Evolutionary conservation across 2,329 filamentous ascomycete species (phyloP), one percentile per base, ranked within the genome.

Genomic region (Pyrenophora graminea): DNA sequence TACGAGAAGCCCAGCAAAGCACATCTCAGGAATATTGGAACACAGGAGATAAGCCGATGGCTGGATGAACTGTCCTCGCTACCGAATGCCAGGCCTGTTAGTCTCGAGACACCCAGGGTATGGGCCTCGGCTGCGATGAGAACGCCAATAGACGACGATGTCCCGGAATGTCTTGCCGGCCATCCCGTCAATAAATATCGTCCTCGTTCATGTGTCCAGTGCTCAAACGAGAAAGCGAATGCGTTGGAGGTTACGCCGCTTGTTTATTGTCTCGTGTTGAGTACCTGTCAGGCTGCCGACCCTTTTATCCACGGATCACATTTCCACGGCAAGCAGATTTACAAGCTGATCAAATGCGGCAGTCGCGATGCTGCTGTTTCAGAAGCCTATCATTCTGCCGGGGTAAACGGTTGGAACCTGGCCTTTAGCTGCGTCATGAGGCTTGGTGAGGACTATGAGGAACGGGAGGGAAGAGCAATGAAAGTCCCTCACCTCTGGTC

Each of bases 341-440:
- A 67, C 59, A 71, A 61, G 37, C 30, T 72, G 6, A 40, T 68
- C 34, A 66, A 59, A 31, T 72, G 65, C 37, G 69, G 70, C 3
- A 69, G 66, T 42, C 60, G 69, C 6, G 67, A 71, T 18, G 65
- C 63, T 10, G 70, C 69, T 0, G 52, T 56, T 2, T 53, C 64
- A 1, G 67, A 72, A 41, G 61, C 63, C 0, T 72, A 68, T 40
- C 66, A 70, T 42, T 56, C 62, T 2, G 48, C 63, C 5, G 67
- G 69, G 2, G 43, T 64, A 8, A 63, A 67, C 27, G 69, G 70
- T 1, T 71, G 64, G 64, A 70, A 59, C 31, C 34, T 72, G 2
- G 62, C 56, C 0, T 73, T 72, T 30, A 66, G 64, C 17, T 73
- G 69, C 30, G 62, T 70, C 2, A 60, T 66, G 51, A 58, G 61